Evolutionary conservation across 2,329 filamentous ascomycete genomes (phyloP), one percentile per base, ranked within the genome.

Genomic region (Dothideomycetidae sp.): DNA sequence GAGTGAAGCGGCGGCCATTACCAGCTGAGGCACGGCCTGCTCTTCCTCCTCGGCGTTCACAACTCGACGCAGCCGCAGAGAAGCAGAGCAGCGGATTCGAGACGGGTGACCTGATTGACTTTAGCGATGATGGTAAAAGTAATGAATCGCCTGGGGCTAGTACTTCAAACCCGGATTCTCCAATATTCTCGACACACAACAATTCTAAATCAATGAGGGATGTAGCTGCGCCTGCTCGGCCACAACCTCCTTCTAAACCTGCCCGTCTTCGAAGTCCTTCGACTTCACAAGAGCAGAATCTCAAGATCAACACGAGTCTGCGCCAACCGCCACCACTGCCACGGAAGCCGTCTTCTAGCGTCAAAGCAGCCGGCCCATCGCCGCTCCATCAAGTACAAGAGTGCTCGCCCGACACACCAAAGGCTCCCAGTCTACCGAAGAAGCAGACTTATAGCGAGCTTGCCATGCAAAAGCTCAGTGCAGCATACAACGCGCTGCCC

Each of bases 51-150:
- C 55, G 60, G 15, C 53, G 41, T 50, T 3, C 43, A 52, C 5
- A 37, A 39, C 23, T 44, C 40, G 41, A 29, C 12, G 31, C 28
- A 19, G 14, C 11, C 26, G 23, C 36, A 13, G 28, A 38, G 13
- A 13, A 28, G 10, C 29, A 15, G 14, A 14, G 19, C 18, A 38
- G 18, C 14, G 44, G 39, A 10, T 37, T 46, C 11, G 38, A 37
- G n/a, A 35, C 47, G 18, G 56, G 57, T 31, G 58, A 66, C 32
- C 49, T 67, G 9, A 68, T 68, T 31, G 63, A 67, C 41, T 56
- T 67, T 15, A 62, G 58, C n/a, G 62, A 66, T 21, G 56, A 60
- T 23, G 60, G 61, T 40, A 29, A 32, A 19, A 18, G n/a, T 12
- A 18, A n/a, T 10, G 17, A 21, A 19, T 29, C 13, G 10, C n/a